Evolutionary conservation across 192 early-diverging fungal genomes (phyloP).

Genomic region (Physocladia obscura): DNA sequence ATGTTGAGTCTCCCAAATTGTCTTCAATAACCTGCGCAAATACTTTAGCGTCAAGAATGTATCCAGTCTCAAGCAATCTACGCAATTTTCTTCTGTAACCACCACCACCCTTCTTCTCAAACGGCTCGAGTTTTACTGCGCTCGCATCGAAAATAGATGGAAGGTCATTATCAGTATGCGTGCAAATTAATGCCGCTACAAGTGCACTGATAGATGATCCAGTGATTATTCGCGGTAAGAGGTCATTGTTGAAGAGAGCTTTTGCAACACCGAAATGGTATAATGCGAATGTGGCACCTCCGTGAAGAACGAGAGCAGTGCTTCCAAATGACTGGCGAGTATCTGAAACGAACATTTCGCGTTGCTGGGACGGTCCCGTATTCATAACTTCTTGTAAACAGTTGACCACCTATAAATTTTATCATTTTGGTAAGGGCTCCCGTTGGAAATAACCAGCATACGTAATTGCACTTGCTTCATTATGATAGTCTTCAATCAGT

Average conservation of each 20-base stretch:
- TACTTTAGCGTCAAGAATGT: slow-evolving; percentile 74
- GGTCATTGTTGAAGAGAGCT: slow-evolving; percentile 60
- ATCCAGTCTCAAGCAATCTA: slow-evolving; percentile 55
- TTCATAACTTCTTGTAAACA: slow-evolving; percentile 18
- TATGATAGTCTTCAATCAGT: slow-evolving; percentile 76
- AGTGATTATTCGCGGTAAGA: slow-evolving; percentile 73
- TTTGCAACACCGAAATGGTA: slow-evolving; percentile 80
- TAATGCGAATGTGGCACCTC: slow-evolving; percentile 69
- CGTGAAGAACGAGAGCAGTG: slow-evolving; percentile 71
- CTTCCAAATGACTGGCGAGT: slow-evolving; percentile 74
- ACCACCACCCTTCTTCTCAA: slow-evolving; percentile 60
- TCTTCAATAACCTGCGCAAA: slow-evolving; percentile 68
- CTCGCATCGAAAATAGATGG: slow-evolving; percentile 54
- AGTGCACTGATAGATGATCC: slow-evolving; percentile 74
- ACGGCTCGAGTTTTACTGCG: slow-evolving; percentile 69
- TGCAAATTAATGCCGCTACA: slow-evolving; percentile 74
- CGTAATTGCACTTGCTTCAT: slow-evolving; percentile 55
- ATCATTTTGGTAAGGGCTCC: no score
- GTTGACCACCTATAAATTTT: not conserved
- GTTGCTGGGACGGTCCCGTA: slow-evolving; percentile 53
- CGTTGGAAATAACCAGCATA: not conserved
- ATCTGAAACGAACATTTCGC: slow-evolving; percentile 69
- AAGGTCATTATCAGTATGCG: slow-evolving; percentile 73
- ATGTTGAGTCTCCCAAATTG: slow-evolving; percentile 67
- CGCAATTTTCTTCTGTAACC: slow-evolving; percentile 62